Conservation (phyloP, 805 yeast genomes). For the Lipomyces sp. region DNA sequence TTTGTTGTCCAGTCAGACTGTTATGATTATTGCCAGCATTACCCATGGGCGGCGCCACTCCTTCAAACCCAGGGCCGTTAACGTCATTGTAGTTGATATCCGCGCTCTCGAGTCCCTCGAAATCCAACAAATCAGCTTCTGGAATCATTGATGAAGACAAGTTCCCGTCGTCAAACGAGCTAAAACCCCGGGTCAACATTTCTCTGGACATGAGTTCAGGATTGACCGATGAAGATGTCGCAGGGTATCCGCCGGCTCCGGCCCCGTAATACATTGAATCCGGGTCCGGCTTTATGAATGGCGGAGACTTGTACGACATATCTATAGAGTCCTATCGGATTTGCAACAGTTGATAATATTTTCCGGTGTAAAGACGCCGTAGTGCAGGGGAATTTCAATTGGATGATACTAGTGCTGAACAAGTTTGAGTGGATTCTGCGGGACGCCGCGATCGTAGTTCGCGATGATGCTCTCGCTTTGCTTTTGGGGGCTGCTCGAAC, state of each 20-base stretch:
- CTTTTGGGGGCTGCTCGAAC: background rate
- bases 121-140: slow-evolving; percentile 34
- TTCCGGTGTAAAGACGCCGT: background rate
- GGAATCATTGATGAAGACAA: slow-evolving; percentile 34
- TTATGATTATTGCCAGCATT: background rate
- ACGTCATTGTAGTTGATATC: slow-evolving; percentile 14
- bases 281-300: slow-evolving; percentile 37
- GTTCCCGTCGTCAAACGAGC: slow-evolving; percentile 29
- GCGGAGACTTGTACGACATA: slow-evolving; percentile 35
- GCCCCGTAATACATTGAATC: slow-evolving; percentile 14
- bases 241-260: slow-evolving; percentile 1
- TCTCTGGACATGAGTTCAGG: slow-evolving; percentile 29
- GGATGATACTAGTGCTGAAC: background rate
- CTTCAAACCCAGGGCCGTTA: slow-evolving; percentile 3
- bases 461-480: background rate
- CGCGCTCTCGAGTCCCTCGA: slow-evolving; percentile 18
- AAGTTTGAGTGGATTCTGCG: background rate
- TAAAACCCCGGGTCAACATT: slow-evolving; percentile 28
- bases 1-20: background rate
- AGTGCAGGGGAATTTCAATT: background rate
- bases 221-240: slow-evolving; percentile 7
- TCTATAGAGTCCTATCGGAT: background rate
- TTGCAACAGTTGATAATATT: background rate
- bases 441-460: background rate
- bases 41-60: background rate